A percentile compares a stretch with the other conserved stretches of the same genome.
phyloP scores from a whole-genome alignment of 352 stramenopile genomes.

The Peronosclerospora sorghi region DNA sequence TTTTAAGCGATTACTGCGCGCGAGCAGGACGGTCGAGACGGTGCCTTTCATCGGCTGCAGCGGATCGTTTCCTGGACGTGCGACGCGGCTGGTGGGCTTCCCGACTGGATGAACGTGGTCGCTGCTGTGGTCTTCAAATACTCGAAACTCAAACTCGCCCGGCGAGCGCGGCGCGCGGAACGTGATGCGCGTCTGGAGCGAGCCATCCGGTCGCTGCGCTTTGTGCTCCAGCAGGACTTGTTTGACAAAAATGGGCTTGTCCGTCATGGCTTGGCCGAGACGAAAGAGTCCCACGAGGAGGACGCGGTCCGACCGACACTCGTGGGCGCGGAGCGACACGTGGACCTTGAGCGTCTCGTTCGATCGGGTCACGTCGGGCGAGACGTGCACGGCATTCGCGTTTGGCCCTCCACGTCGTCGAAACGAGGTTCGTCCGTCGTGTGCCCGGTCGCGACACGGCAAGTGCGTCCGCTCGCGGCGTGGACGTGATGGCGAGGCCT shows the following conservation, averaged over 20 bases:
- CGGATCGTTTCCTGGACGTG: too few relatives aligned
- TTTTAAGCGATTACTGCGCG: constrained; percentile 59
- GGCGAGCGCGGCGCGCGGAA: constrained; percentile 68
- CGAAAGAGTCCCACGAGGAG: constrained; percentile 74
- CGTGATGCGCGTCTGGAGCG: constrained; percentile 68
- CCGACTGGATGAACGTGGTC: too few relatives aligned
- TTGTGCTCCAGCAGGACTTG: constrained; percentile 77
- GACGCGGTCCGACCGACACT: constrained; percentile 45
- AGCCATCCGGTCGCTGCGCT: constrained; percentile 45
- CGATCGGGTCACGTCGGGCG: constrained; percentile 50
- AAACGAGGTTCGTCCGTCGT: too few relatives aligned
- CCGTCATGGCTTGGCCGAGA: constrained; percentile 54
- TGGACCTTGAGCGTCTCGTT: constrained; percentile 77
- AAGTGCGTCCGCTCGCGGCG: too few relatives aligned
- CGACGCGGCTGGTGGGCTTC: too few relatives aligned
- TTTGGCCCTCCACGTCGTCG: too few relatives aligned
- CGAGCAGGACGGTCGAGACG: constrained; percentile 63
- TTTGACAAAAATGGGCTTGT: constrained; percentile 80
- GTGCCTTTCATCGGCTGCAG: too few relatives aligned
- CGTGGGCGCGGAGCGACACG: constrained; percentile 44
- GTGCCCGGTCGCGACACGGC: too few relatives aligned
- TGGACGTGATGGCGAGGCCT: constrained; percentile 20
- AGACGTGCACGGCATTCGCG: constrained; percentile 30
- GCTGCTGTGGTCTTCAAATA: constrained; percentile 60
- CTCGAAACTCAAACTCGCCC: constrained; percentile 75